Evolutionary conservation across 305 asterid species (phyloP).

Genomic region (Solanum chacoense): DNA sequence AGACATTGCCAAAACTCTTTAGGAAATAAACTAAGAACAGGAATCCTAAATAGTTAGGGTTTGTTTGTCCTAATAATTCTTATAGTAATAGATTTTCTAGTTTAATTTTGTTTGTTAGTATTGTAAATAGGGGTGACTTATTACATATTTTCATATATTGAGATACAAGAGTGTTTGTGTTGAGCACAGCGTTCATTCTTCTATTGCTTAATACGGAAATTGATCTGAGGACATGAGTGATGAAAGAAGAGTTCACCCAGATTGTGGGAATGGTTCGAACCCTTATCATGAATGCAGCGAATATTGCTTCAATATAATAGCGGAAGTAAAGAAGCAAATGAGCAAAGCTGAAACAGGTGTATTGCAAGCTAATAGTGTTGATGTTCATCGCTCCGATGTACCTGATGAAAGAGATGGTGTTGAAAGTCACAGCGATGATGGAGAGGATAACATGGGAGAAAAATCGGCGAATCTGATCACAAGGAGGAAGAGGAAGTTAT

Average conservation of each 20-base stretch:
- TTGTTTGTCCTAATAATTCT: background rate
- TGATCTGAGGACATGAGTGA: conserved; percentile 11
- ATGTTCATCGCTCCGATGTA: background rate
- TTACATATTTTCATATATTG: background rate
- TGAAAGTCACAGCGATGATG: background rate
- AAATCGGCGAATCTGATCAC: background rate
- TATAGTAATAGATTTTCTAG: background rate
- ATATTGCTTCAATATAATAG: background rate
- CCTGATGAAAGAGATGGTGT: background rate
- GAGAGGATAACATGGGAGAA: background rate
- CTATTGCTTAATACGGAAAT: background rate
- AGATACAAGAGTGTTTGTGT: background rate
- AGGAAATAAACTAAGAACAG: background rate
- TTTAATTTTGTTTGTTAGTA: background rate
- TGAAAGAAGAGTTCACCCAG: conserved; percentile 49
- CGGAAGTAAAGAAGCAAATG: conserved; percentile 3
- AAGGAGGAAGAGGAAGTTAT: conserved; percentile 52
- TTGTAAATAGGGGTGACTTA: background rate
- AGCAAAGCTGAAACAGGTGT: background rate
- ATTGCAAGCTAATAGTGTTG: background rate
- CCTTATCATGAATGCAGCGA: conserved; percentile 47
- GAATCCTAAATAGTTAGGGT: background rate
- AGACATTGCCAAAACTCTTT: background rate
- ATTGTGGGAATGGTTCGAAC: conserved; percentile 51
- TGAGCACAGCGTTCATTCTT: too few species aligned